Evolutionary conservation across 2,329 filamentous ascomycete species (phyloP).

Genomic region (Colletotrichum tofieldiae): DNA sequence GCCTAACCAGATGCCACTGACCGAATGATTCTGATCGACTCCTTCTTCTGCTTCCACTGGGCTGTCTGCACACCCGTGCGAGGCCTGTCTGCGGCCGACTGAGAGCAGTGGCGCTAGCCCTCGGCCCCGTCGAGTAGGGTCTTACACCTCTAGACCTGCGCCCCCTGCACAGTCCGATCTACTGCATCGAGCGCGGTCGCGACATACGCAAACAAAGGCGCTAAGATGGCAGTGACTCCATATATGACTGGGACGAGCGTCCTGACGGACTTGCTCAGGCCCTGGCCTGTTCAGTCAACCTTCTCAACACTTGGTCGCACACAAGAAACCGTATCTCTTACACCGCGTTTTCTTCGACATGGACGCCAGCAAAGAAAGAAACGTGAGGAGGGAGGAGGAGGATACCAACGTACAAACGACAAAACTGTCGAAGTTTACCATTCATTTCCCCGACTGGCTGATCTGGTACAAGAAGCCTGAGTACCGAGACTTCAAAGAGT

Average conservation of each 20-base stretch:
- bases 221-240: background rate
- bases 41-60: background rate
- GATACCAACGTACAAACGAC: background rate
- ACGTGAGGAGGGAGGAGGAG: slow-evolving; percentile 6
- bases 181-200: slow-evolving; percentile 1
- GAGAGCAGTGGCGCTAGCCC: slow-evolving; percentile 5
- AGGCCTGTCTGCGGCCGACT: slow-evolving; percentile 21
- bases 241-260: slow-evolving; percentile 29
- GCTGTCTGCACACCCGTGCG: slow-evolving; percentile 17
- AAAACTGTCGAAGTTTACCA: slow-evolving; percentile 26
- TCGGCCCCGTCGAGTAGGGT: slow-evolving; percentile 9
- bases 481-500: slow-evolving; percentile 64
- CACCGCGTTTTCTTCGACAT: background rate
- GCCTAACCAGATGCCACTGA: slow-evolving; percentile 13
- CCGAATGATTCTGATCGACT: slow-evolving; percentile 15
- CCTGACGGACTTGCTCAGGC: background rate
- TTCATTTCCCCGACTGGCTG: slow-evolving; percentile 53
- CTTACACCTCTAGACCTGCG: background rate
- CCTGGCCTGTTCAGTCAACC: no score
- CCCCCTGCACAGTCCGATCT: slow-evolving; percentile 12
- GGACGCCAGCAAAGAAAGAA: background rate
- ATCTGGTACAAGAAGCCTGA: slow-evolving; percentile 66
- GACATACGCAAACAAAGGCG: slow-evolving; percentile 9
- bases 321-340: background rate
- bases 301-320: background rate